Conservation (phyloP, 805 yeast species). For the Candida maris region DNA sequence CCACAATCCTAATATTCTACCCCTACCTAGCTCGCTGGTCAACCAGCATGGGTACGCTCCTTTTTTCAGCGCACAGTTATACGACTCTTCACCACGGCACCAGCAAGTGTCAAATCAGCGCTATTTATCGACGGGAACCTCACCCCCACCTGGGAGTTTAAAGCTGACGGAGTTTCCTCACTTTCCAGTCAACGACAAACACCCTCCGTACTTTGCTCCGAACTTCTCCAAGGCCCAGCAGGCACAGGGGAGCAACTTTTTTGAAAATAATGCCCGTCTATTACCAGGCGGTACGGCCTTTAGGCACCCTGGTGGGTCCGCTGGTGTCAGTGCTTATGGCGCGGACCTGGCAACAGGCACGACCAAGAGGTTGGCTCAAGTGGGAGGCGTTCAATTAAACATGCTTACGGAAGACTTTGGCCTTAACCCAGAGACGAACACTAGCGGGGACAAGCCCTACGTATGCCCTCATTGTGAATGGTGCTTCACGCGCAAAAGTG, state of each 20-base stretch:
- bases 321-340: too few species aligned
- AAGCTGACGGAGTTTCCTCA: constrained; percentile 16
- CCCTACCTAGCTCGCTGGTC: constrained; percentile 26
- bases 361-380: constrained; percentile 11
- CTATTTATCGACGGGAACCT: too few species aligned
- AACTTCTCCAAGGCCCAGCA: constrained; percentile 8
- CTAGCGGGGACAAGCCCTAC: constrained; percentile 30
- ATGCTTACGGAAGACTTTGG: constrained; percentile 12
- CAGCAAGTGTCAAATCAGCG: too few species aligned
- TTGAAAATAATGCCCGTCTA: constrained; percentile 3
- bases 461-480: constrained; percentile 52
- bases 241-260: constrained; percentile 7
- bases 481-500: constrained; percentile 69
- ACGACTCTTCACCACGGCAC: constrained; percentile 20
- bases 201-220: too few species aligned
- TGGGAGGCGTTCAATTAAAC: constrained; percentile 3
- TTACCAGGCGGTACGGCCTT: too few species aligned
- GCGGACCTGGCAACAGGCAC: constrained; percentile 16
- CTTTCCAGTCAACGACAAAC: constrained; percentile 12
- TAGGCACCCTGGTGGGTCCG: too few species aligned
- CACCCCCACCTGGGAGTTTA: constrained; percentile 9
- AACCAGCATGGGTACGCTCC: constrained; percentile 24
- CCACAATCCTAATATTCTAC: constrained; percentile 15
- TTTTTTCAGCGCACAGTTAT: constrained; percentile 21
- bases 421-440: constrained; percentile 20